phyloP scores from a whole-genome alignment of 2,329 filamentous ascomycete species.

The Peltaster fructicola region DNA sequence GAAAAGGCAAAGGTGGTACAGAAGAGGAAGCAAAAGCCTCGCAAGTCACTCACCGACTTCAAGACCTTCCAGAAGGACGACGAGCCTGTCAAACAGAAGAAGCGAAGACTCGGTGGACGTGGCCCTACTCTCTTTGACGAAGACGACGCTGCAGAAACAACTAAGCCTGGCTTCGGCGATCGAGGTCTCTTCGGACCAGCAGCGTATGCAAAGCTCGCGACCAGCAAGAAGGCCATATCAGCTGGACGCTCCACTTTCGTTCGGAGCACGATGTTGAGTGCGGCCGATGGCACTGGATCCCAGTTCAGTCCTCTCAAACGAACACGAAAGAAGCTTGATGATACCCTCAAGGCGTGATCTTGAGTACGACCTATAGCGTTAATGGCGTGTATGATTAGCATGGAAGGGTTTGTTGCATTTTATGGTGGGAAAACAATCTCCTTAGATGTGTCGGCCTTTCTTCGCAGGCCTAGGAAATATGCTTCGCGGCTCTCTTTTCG shows the following conservation, averaged over 20 bases:
- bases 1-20: slow-evolving; percentile 22
- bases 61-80: slow-evolving; percentile 18
- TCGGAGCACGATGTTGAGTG: slow-evolving; percentile 13
- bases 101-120: slow-evolving; percentile 19
- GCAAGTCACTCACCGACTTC: slow-evolving; percentile 32
- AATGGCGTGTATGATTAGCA: no score
- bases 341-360: slow-evolving; percentile 14
- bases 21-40: slow-evolving; percentile 22
- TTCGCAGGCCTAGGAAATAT: slow-evolving; percentile 64
- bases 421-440: slow-evolving; percentile 28
- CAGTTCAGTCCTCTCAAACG: slow-evolving; percentile 21
- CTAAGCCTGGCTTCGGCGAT: slow-evolving; percentile 10
- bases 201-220: slow-evolving; percentile 16
- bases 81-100: slow-evolving; percentile 18
- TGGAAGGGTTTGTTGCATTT: no score
- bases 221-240: slow-evolving; percentile 13
- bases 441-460: slow-evolving; percentile 37
- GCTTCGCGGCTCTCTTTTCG: slow-evolving; percentile 57
- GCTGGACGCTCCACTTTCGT: slow-evolving; percentile 9
- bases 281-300: slow-evolving; percentile 20
- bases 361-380: no score
- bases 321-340: slow-evolving; percentile 16
- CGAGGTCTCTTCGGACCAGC: slow-evolving; percentile 14
- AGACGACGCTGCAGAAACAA: slow-evolving; percentile 14
- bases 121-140: slow-evolving; percentile 24